Percentiles rank a stretch among this genome's conserved stretches.
phyloP scores from a whole-genome alignment of 805 yeast genomes.

The Wickerhamiella qilinensis region DNA sequence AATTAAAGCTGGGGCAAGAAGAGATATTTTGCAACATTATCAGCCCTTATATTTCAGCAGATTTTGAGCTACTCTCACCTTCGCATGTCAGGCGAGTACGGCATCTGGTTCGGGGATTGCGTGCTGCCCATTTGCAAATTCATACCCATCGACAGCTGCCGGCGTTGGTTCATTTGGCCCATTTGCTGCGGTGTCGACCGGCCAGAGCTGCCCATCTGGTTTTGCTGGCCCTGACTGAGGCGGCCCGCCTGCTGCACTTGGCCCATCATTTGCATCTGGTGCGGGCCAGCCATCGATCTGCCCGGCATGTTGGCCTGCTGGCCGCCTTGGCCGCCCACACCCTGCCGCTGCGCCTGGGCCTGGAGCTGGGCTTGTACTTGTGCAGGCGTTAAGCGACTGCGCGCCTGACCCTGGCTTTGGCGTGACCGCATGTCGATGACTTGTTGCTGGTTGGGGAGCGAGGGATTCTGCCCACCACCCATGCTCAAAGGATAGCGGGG shows the following conservation, averaged over 20 bases:
- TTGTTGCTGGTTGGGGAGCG: not conserved
- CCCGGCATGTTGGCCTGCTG: not conserved
- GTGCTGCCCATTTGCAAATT: not conserved
- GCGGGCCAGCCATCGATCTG: not conserved
- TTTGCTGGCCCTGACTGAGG: not conserved
- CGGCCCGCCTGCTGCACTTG: not conserved
- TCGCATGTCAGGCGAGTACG: conserved; percentile 5
- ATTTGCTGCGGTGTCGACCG: not conserved
- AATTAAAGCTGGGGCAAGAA: no score
- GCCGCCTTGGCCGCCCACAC: conserved; percentile 2
- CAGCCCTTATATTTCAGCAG: not conserved
- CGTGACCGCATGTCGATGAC: not conserved
- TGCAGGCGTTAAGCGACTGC: conserved; percentile 5
- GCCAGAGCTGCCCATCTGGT: no score
- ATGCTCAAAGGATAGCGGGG: not conserved
- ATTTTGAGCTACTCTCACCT: not conserved
- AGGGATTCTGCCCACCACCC: not conserved
- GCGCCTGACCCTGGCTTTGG: conserved; percentile 1
- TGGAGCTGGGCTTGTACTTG: conserved; percentile 8
- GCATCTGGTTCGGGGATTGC: not conserved
- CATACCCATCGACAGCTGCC: not conserved
- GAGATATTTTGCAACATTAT: not conserved
- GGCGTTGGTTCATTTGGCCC: not conserved
- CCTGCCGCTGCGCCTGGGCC: conserved; percentile 7
- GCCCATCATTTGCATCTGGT: not conserved